Conservation (phyloP, 306 rosid genomes). For the Dalbergia cochinchinensis region DNA sequence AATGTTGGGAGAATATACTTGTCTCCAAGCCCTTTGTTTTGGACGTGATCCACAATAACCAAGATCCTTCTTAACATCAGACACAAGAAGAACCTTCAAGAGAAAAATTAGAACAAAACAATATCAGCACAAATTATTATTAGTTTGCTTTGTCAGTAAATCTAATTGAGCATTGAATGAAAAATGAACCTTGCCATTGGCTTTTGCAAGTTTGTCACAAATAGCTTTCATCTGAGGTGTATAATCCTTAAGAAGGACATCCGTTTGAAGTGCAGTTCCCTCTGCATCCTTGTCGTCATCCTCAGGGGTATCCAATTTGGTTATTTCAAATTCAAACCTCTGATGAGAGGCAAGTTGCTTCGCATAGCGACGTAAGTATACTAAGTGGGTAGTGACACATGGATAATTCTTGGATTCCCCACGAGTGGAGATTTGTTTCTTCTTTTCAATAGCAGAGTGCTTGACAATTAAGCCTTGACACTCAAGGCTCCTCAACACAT, state of each 20-base stretch:
- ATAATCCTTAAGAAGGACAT: constrained; percentile 76
- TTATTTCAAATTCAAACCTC: constrained; percentile 72
- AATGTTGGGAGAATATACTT: constrained; percentile 53
- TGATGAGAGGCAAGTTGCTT: constrained; percentile 71
- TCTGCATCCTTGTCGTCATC: constrained; percentile 33
- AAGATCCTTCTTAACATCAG: constrained; percentile 82
- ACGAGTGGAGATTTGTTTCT: constrained; percentile 56
- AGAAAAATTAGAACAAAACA: constrained; percentile 32
- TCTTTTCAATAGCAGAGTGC: constrained; percentile 77
- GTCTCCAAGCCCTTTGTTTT: constrained; percentile 81
- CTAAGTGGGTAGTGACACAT: constrained; percentile 71
- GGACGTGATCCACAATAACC: constrained; percentile 70
- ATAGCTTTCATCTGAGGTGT: constrained; percentile 77
- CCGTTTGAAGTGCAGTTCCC: constrained; percentile 50
- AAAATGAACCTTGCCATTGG: constrained; percentile 76
- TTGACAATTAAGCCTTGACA: constrained; percentile 79
- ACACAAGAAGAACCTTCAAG: constrained; percentile 82
- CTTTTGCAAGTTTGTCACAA: constrained; percentile 73
- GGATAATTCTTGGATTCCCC: constrained; percentile 59
- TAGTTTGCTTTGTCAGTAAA: not conserved
- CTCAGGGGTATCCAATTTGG: constrained; percentile 44
- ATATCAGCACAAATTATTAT: constrained; percentile 39
- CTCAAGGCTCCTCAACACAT: constrained; percentile 77
- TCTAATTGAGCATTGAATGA: constrained; percentile 6
- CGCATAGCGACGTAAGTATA: constrained; percentile 81